Percentiles rank a stretch among this genome's conserved stretches.
phyloP scores from a whole-genome alignment of 495 filamentous ascomycete genomes.

The Penicillium malachiteum region DNA sequence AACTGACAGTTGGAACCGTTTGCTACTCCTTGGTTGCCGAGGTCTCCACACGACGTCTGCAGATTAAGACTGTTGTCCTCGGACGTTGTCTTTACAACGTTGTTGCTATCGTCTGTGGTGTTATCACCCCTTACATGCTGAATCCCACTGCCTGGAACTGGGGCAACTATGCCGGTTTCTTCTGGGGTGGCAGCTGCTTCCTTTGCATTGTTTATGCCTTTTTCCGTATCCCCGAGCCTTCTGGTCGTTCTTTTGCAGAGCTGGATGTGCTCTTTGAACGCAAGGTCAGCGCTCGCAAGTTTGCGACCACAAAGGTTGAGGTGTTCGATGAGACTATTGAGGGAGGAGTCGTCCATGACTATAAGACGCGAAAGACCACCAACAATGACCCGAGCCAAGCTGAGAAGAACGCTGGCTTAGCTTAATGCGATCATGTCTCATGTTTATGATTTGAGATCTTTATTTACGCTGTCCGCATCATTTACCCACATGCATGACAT shows the following conservation, averaged over 20 bases:
- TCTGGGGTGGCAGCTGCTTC: slow-evolving; percentile 76
- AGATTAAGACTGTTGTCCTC: slow-evolving; percentile 74
- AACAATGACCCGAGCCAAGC: slow-evolving; percentile 25
- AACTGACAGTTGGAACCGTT: slow-evolving; percentile 74
- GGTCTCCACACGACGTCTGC: slow-evolving; percentile 68
- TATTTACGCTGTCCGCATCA: background rate
- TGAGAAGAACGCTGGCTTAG: slow-evolving; percentile 27
- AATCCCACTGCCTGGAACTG: slow-evolving; percentile 74
- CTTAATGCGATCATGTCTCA: slow-evolving; percentile 4
- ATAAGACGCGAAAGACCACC: slow-evolving; percentile 32
- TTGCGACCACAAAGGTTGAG: slow-evolving; percentile 61
- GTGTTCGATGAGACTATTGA: slow-evolving; percentile 64
- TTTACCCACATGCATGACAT: background rate
- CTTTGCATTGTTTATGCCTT: slow-evolving; percentile 70
- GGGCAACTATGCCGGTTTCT: slow-evolving; percentile 77
- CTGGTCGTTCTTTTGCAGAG: slow-evolving; percentile 70
- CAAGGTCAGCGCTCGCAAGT: slow-evolving; percentile 64
- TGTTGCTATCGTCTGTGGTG: slow-evolving; percentile 64
- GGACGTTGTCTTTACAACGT: slow-evolving; percentile 73
- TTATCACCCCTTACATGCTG: slow-evolving; percentile 74
- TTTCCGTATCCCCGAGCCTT: slow-evolving; percentile 73
- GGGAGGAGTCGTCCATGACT: slow-evolving; percentile 47
- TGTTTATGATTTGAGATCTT: slow-evolving; percentile 5
- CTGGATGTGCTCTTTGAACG: slow-evolving; percentile 71
- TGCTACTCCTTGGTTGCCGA: slow-evolving; percentile 78